Conservation (phyloP, 2,329 filamentous ascomycete species). For the Chalaropsis ovoidea region DNA sequence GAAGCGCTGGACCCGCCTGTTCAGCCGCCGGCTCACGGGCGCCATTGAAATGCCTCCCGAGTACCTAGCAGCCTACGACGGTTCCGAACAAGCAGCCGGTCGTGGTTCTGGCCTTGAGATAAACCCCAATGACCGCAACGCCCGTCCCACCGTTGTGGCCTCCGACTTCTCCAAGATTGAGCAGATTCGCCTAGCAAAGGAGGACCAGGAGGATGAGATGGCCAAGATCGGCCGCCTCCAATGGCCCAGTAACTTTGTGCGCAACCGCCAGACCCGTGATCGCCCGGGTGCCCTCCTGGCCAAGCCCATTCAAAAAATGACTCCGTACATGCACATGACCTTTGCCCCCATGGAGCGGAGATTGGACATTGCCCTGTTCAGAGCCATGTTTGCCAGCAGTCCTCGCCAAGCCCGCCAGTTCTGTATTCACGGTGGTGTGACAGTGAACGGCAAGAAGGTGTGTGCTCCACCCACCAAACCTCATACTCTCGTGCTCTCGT, state of each 20-base stretch:
- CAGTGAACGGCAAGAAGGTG: constrained; percentile 93
- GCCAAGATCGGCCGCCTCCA: constrained; percentile 12
- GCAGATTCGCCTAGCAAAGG: constrained; percentile 24
- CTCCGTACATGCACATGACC: constrained; percentile 93
- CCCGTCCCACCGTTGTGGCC: constrained; percentile 27
- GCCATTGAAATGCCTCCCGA: constrained; percentile 75
- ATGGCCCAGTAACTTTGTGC: constrained; percentile 20
- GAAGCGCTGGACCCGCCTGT: constrained; percentile 89
- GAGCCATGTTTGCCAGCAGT: constrained; percentile 88
- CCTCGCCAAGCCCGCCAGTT: constrained; percentile 88
- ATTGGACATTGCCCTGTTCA: constrained; percentile 87
- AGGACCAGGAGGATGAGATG: constrained; percentile 21
- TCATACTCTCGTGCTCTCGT: background rate
- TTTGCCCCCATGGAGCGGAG: constrained; percentile 85
- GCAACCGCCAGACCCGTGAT: constrained; percentile 18
- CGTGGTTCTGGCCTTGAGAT: constrained; percentile 61
- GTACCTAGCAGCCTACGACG: constrained; percentile 72
- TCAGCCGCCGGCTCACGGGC: constrained; percentile 66
- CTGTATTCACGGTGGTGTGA: constrained; percentile 83
- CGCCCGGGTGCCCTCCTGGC: constrained; percentile 31
- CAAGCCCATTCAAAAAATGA: constrained; percentile 39
- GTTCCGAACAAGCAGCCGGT: constrained; percentile 71
- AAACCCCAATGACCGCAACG: constrained; percentile 25
- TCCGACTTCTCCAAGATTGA: constrained; percentile 27
- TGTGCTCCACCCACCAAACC: background rate